Base-by-base conservation (phyloP, 352 stramenopile species). In the Stephanocyclus meneghinianus region DNA sequence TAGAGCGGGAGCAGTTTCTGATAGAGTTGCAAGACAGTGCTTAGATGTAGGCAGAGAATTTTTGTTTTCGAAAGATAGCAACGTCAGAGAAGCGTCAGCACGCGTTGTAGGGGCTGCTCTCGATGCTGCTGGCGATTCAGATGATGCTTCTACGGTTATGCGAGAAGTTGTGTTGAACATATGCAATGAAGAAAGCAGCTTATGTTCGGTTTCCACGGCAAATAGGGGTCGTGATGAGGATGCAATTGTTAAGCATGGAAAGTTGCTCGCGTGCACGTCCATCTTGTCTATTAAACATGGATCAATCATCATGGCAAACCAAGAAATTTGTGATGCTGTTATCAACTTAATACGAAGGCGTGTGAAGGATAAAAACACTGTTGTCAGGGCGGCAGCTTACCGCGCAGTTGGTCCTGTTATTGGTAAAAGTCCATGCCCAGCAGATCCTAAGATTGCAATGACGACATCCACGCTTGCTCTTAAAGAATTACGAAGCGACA, bases 321-420 rank as follows among this genome's bases (percentile, higher is more conserved):
- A 68, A 51, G 76, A 84, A 10, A 79, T 84, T 26, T 29, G 70
- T 61, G 65, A 76, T 68, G 71, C 55, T n/a, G 70, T 70, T 11
- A 53, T 80, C 47, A 26, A 71, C 30, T 62, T 84, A 26, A 48
- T 84, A 32, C 64, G 60, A 45, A 26, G 55, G 45, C 53, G 76
- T 37, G 16, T 63, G 18, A 80, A 75, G 29, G 74, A 84, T 56
- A 76, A 74, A 40, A 77, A 78, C 21, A 55, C 45, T 21, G 57
- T 83, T 16, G 62, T 86, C 21, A 50, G 80, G 53, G 47, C 65
- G 35, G 65, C 64, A n/a, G 75, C 74, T 18, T 86, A 81, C 51
- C 37, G 57, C 3, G 80, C 67, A 7, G 48, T 77, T 13, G 80
- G 80, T 10, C 67, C 80, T 56, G 40, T 77, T 47, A 68, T 86